These are phyloP conservation scores for Solanum lignicaule DNA, from an alignment of 257 asterid genomes.

Conservation along the genomic window DNA sequence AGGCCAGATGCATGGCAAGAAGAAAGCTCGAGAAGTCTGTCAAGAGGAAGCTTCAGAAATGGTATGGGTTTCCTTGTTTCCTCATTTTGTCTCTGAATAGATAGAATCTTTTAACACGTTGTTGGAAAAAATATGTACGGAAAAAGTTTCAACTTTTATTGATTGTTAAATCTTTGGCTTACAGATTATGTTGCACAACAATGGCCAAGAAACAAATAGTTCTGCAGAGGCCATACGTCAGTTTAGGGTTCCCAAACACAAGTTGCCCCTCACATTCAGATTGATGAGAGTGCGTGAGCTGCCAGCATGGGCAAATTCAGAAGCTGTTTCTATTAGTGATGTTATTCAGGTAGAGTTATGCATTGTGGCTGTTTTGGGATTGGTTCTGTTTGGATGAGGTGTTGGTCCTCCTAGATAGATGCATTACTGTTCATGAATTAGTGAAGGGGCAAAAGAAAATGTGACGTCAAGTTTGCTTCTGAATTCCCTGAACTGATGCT, in stretches of 20 bases:
- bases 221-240: conserved; percentile 36
- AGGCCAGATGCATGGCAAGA: conserved; percentile 21
- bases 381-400: background rate
- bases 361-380: background rate
- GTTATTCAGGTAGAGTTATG: conserved; percentile 53
- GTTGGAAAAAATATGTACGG: background rate
- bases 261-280: conserved; percentile 48
- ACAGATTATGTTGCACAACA: conserved; percentile 13
- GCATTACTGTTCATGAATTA: background rate
- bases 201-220: conserved; percentile 11
- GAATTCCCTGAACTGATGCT: background rate
- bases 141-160: background rate
- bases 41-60: conserved; percentile 28
- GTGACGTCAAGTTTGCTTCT: background rate
- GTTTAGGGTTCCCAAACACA: conserved; percentile 43
- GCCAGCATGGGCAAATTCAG: conserved; percentile 88
- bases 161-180: conserved; percentile 5
- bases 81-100: background rate
- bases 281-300: conserved; percentile 69
- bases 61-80: conserved; percentile 12
- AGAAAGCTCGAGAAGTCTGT: conserved; percentile 33
- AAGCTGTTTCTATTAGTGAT: conserved; percentile 75
- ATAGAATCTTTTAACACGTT: background rate
- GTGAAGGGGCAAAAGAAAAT: background rate
- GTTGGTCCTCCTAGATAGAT: background rate